Evolutionary conservation across 768 basidiomycete species (phyloP), one percentile per base, ranked within the genome.

Genomic region (Suillus sp.): DNA sequence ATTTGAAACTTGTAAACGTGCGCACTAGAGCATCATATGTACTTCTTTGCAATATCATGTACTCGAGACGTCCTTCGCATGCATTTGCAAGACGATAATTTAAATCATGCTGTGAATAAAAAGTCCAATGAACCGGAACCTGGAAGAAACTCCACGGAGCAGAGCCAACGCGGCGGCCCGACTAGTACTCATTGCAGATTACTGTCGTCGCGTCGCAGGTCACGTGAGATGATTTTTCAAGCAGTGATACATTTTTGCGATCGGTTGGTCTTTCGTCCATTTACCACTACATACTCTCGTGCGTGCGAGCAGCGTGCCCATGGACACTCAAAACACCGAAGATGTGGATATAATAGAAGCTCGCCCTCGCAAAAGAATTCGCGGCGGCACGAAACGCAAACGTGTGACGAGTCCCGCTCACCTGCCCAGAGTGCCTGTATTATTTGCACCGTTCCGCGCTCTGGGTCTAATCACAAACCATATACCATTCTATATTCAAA

Each of bases 371-470:
- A 75, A 75, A 59, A 75, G 54, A 59, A 61, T 58, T 18, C 67
- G 72, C 10, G 68, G 59, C 32, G 65, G 60, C 1, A 37, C 37
- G 22, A 64, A 67, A 54, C 30, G 30, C 8, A 59, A 50, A 9
- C 35, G 45, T 13, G 40, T 63, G 37, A 64, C 65, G 34, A 40
- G 51, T 32, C 22, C 47, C 13, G 59, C 60, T 62, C 67, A 65
- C 37, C 27, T 47, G 27, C 47, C 66, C 13, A 55, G 62, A 42
- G 68, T 72, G n/a, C 71, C 72, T 18, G 74, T 74, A 38, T 74
- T 99, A 47, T 99, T 96, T 72, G 92, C 90, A 5, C 96, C 97
- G 4, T 99, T 99, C 73, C 86, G 97, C 64, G 95, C 95, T 8
- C 85, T 99, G n/a, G 96, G 97, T 32, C 85, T 95, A 62, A 85